Base-by-base conservation (phyloP, 257 asterid genomes). In the Capsicum baccatum region DNA sequence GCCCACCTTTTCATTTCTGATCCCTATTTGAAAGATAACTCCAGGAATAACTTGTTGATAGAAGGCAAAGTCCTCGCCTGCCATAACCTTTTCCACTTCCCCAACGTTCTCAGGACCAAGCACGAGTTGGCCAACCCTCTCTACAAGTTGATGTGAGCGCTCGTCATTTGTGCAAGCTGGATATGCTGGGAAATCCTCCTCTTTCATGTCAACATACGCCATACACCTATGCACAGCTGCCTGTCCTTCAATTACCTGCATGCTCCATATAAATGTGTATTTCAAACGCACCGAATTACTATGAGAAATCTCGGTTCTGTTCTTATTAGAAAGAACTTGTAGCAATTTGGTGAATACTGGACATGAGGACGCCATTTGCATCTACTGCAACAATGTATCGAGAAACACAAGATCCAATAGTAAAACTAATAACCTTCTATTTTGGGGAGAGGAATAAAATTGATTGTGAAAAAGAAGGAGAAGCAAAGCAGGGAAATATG, bases 1-100 rank as follows among this genome's bases (percentile, higher is more conserved):
- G 16, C 98, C 98, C 82, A 87, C 67, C 63, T 67, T 87, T 90
- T 92, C 96, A 67, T 94, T 94, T 71, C 94, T 84, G 79, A 94
- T 92, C 60, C 98, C 96, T 1, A 94, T 91, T 62, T 67, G 73
- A 81, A 89, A 92, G 85, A 94, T 91, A 39, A 74, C 93, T 58
- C 98, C 96, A 0, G 98, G 98, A 71, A 95, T 95, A 81, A 90
- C 80, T 82, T 94, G 84, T 83, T 94, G 96, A 84, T 94, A 94
- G 89, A 92, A 95, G 35, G 96, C 95, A 16, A 95, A 95, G 86
- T 95, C 97, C 85, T 95, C 98, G 16, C 98, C 96, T 0, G 98
- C 98, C 96, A 93, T 88, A 8, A 90, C 91, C 89, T 91, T 93
- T 33, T 64, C 85, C 7, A 85, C 91, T 76, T 82, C 83, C 82